A percentile compares a stretch with the other conserved stretches of the same genome.
Conservation (phyloP, 1,284 basidiomycete species). For the Heterobasidion annosum region DNA sequence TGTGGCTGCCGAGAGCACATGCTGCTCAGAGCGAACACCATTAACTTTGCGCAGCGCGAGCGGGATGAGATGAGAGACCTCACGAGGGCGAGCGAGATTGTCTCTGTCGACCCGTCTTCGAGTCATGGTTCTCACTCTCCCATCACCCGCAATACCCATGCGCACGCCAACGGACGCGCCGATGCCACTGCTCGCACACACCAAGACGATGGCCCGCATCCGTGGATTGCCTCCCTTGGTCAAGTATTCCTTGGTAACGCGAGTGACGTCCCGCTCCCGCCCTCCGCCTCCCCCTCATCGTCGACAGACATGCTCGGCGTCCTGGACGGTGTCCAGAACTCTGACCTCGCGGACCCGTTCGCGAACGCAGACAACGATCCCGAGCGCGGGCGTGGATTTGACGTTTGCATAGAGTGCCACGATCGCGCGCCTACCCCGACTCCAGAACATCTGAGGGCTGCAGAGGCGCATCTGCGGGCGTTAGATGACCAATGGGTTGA, state of each 20-base stretch:
- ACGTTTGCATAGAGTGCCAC: slow-evolving; percentile 83
- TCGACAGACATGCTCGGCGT: neutral
- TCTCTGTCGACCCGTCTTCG: slow-evolving; percentile 27
- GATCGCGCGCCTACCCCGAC: slow-evolving; percentile 67
- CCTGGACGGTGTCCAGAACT: neutral
- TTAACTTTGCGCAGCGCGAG: slow-evolving; percentile 72
- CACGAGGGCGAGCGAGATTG: slow-evolving; percentile 78
- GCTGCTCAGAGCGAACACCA: slow-evolving; percentile 39
- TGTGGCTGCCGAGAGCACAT: slow-evolving; percentile 1
- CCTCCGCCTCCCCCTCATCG: neutral
- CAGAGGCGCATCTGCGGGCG: slow-evolving; percentile 60
- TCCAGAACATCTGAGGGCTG: slow-evolving; percentile 49
- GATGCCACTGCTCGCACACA: neutral
- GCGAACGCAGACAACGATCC: slow-evolving; percentile 54
- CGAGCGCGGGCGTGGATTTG: slow-evolving; percentile 50
- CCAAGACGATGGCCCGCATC: neutral
- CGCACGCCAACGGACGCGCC: neutral
- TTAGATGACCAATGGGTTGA: slow-evolving; percentile 57
- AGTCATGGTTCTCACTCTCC: neutral
- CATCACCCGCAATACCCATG: neutral
- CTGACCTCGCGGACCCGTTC: slow-evolving; percentile 35
- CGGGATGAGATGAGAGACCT: slow-evolving; percentile 86
- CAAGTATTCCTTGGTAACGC: slow-evolving; percentile 74
- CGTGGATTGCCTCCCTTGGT: slow-evolving; percentile 24
- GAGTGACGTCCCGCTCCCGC: slow-evolving; percentile 59